Percentiles rank a stretch among this genome's conserved stretches.
Evolutionary conservation across 1,139 yeast species (phyloP).

Genomic region (Lodderomyces metapsilosis): DNA sequence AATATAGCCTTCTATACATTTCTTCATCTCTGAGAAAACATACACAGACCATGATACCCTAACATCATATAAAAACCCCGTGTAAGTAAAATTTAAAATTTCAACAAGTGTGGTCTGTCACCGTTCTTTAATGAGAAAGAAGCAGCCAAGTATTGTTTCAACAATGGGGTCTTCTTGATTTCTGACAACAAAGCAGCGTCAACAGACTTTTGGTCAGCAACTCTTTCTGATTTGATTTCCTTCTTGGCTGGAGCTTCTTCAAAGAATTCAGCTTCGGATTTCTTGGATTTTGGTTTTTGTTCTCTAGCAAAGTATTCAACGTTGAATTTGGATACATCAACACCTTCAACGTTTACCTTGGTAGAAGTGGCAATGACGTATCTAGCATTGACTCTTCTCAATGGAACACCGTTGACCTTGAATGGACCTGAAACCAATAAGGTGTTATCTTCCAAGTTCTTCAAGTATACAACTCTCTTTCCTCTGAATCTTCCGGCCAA

Average conservation of each 20-base stretch:
- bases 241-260: conserved; percentile 85
- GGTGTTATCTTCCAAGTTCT: conserved; percentile 98
- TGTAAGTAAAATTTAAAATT: conserved; percentile 70
- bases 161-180: conserved; percentile 97
- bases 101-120: conserved; percentile 98
- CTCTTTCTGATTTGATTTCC: conserved; percentile 90
- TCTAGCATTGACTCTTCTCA: conserved; percentile 98
- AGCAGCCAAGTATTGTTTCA: conserved; percentile 96
- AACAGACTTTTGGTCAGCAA: conserved; percentile 96
- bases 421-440: conserved; percentile 98
- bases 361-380: conserved; percentile 99
- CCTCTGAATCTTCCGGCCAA: conserved; percentile 99
- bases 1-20: neutral
- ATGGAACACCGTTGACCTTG: conserved; percentile 99
- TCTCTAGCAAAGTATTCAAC: conserved; percentile 98
- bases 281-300: conserved; percentile 72
- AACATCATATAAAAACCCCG: neutral
- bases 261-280: conserved; percentile 95
- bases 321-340: conserved; percentile 89
- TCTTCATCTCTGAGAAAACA: neutral
- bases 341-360: conserved; percentile 73
- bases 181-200: conserved; percentile 92
- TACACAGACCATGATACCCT: neutral
- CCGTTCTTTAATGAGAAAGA: conserved; percentile 98
- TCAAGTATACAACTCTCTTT: conserved; percentile 98